Conservation (phyloP, 2,329 filamentous ascomycete species). For the Colletotrichum viniferum region DNA sequence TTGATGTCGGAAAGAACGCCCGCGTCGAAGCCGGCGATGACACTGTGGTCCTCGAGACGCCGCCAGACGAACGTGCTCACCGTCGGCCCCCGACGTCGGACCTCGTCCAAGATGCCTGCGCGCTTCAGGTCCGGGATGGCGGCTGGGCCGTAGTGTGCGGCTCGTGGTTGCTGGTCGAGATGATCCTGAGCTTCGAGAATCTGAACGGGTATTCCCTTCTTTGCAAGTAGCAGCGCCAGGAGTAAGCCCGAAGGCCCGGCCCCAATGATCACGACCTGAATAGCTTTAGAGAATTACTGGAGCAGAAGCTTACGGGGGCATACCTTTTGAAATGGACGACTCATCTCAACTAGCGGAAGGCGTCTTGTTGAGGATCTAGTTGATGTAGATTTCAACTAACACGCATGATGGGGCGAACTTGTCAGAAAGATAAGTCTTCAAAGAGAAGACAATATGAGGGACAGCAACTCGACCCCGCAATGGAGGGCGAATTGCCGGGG, state of each 20-base stretch:
- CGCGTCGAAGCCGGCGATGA: slow-evolving; percentile 41
- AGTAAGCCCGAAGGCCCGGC: slow-evolving; percentile 55
- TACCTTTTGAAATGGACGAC: slow-evolving; percentile 7
- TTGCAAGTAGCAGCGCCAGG: slow-evolving; percentile 56
- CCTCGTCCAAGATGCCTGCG: slow-evolving; percentile 60
- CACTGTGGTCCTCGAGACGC: slow-evolving; percentile 34
- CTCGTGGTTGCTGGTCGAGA: slow-evolving; percentile 64
- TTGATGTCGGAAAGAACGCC: slow-evolving; percentile 37
- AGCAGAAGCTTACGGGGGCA: background rate
- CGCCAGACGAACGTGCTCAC: slow-evolving; percentile 46
- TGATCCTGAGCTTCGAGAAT: slow-evolving; percentile 59
- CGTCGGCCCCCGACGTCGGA: slow-evolving; percentile 41
- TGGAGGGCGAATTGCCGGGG: background rate
- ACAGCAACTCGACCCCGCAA: background rate
- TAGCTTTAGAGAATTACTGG: background rate
- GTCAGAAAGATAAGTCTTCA: background rate
- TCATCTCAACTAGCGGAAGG: background rate
- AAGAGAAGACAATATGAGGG: background rate
- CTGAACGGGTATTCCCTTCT: slow-evolving; percentile 54
- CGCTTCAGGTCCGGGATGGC: slow-evolving; percentile 61
- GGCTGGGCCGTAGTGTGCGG: slow-evolving; percentile 64
- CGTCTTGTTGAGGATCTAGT: background rate
- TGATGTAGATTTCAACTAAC: background rate
- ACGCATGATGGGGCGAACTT: background rate
- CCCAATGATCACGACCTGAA: slow-evolving; percentile 44